Evolutionary conservation across 2,329 filamentous ascomycete genomes (phyloP).

Genomic region (Macrophomina tecta): DNA sequence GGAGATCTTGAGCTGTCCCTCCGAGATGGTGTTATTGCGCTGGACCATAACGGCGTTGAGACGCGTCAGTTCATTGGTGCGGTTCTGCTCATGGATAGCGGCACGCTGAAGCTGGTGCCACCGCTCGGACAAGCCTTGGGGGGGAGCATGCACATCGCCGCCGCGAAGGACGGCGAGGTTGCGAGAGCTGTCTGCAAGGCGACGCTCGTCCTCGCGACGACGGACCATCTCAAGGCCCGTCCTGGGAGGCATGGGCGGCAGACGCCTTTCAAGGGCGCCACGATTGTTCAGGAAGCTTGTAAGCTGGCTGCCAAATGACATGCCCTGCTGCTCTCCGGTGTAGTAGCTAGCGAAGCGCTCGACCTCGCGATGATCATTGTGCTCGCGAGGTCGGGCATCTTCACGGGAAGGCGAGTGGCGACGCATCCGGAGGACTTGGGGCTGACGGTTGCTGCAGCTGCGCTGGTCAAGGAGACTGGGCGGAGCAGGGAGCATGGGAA

Average conservation of each 20-base stretch:
- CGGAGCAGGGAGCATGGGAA: background rate
- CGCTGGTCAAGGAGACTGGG: background rate
- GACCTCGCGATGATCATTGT: background rate
- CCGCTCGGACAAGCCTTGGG: background rate
- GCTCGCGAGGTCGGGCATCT: background rate
- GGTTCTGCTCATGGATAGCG: background rate
- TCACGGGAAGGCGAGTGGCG: background rate
- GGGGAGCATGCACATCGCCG: background rate
- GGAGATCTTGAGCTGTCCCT: background rate
- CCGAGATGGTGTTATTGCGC: conserved; percentile 8
- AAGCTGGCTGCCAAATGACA: background rate
- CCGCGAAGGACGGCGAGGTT: background rate
- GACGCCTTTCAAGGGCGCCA: background rate
- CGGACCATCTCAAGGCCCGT: background rate
- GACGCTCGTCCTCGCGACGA: background rate
- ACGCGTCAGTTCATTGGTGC: background rate
- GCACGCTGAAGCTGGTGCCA: background rate
- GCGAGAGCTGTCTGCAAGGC: conserved; percentile 3
- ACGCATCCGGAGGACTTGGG: no score
- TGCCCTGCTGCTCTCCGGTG: background rate
- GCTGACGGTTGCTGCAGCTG: no score
- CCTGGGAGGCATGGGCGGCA: background rate
- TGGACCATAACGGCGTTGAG: conserved; percentile 7
- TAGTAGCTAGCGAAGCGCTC: background rate
- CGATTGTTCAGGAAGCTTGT: background rate